Base-by-base conservation (phyloP, 2,329 filamentous ascomycete species). In the Nothophoma quercina region DNA sequence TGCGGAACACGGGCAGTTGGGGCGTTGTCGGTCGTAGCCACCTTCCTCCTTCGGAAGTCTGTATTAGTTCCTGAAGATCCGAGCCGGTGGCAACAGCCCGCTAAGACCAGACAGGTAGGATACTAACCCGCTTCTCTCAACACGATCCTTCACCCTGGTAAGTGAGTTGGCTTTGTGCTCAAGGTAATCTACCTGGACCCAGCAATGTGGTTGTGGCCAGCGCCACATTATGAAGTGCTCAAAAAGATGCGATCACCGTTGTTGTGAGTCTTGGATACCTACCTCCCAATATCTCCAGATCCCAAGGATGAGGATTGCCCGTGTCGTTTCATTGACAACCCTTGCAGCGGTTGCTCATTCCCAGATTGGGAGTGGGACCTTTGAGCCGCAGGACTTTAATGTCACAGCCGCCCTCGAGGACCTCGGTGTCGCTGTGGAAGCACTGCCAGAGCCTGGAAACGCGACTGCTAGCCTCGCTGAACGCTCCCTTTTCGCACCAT, bases 351-450 rank as follows among this genome's bases (percentile, higher is more conserved):
- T 12, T 23, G n/a, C 13, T 8, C 19, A 26, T 10, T n/a, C 59
- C 23, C 57, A 56, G 44, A 34, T 41, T 13, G 39, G 18, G n/a
- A 22, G 19, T 7, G 48, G 42, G 23, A 40, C 39, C 2, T 63
- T 65, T n/a, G 64, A 64, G 35, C 47, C 64, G 7, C 44, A 45
- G 13, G 49, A 60, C 15, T 64, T 65, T 32, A 60, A 64, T 21
- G 39, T 65, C 9, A 64, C 61, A 3, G 51, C 58, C 15, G 60
- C 63, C 5, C 51, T 70, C 19, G 36, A 61, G 9, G 35, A 49
- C 4, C 59, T 62, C 26, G 64, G 62, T 16, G 42, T 60, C 34
- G 56, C 66, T 43, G 53, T 63, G 21, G 59, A 52, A 23, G 50
- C 53, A 5, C 42, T 67, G 7, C 63, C 63, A n/a, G 51, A 62